Base-by-base conservation (phyloP, 1,284 basidiomycete genomes). In the Ceratobasidium sp. region DNA sequence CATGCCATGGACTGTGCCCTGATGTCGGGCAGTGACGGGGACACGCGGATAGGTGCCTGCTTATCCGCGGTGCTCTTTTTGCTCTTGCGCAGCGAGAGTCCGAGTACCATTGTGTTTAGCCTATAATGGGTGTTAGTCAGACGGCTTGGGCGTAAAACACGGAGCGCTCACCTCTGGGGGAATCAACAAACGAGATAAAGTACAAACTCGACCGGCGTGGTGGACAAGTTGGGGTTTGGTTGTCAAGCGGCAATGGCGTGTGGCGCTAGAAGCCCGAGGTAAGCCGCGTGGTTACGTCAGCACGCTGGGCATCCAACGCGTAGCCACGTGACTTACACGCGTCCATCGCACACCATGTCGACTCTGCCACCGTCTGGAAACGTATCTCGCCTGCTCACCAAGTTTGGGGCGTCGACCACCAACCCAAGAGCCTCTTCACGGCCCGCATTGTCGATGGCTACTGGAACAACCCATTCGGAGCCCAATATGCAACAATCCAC, bases 1-100 rank as follows among this genome's bases (percentile, higher is more conserved):
- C 91, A 93, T 69, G 88, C 86, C 54, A 92, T 88, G 38, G 86
- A 88, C 74, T 87, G 86, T 47, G 87, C 82, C 50, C 81, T 82
- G 74, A 93, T 84, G 75, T 90, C 85, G 62, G 91, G 91, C 45
- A 93, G 83, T 42, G 90, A 92, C 12, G 90, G 89, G 34, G 89
- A 90, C 22, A 85, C 81, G 74, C 84, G 82, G 72, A 88, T 82
- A 70, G 78, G 76, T 42, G 83, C 79, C 42, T 79, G 72, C 72
- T 81, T 82, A 73, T 82, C 74, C 27, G 71, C 73, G 76, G 82
- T 79, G 22, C 47, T 50, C 78, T 84, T 78, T 73, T 78, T 80
- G 69, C 73, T 74, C 70, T 76, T 75, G 77, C 86, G 89, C 73
- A 89, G 85, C 71, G 90, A 87, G 76, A 88, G 87, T 72, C 87